phyloP scores from a whole-genome alignment of 106 monocot genomes.

The Posidonia australis region DNA sequence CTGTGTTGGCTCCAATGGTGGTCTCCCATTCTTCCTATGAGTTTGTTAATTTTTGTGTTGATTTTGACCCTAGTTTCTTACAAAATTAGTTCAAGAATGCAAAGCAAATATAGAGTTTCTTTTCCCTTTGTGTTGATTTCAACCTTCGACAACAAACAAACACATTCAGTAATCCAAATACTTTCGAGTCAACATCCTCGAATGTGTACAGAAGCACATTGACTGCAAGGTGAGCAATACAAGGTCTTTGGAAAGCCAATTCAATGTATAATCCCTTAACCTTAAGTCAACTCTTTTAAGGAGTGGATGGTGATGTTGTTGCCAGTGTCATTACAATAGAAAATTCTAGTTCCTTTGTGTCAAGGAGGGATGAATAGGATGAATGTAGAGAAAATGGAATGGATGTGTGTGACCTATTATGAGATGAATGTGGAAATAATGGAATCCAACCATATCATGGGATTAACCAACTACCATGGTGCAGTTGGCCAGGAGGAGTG shows the following conservation, averaged over 20 bases:
- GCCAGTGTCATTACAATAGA: conserved; percentile 55
- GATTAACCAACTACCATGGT: too few relatives aligned
- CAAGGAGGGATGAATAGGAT: too few relatives aligned
- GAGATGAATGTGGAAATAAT: too few relatives aligned
- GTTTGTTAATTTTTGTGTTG: too few relatives aligned
- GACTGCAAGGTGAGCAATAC: conserved; percentile 71
- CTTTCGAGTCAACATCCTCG: conserved; percentile 14
- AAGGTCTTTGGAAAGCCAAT: conserved; percentile 66
- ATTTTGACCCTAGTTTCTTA: too few relatives aligned
- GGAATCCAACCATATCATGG: too few relatives aligned
- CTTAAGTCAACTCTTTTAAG: conserved; percentile 50
- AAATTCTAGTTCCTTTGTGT: conserved; percentile 41
- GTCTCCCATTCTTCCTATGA: too few relatives aligned
- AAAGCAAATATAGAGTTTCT: conserved; percentile 83
- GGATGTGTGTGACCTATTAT: too few relatives aligned
- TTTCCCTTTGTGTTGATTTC: conserved; percentile 50
- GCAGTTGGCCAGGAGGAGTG: too few relatives aligned
- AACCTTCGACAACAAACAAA: conserved; percentile 4
- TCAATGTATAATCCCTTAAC: conserved; percentile 84
- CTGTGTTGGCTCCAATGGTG: too few relatives aligned
- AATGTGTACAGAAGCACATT: conserved; percentile 62
- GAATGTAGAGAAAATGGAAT: too few relatives aligned
- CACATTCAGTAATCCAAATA: not conserved
- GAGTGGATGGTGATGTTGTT: conserved; percentile 24
- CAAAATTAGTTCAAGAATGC: conserved; percentile 67